A percentile compares a stretch with the other conserved stretches of the same genome.
These are phyloP conservation scores for Lentinula edodes DNA, from an alignment of 768 basidiomycete genomes.

Conservation along the genomic window DNA sequence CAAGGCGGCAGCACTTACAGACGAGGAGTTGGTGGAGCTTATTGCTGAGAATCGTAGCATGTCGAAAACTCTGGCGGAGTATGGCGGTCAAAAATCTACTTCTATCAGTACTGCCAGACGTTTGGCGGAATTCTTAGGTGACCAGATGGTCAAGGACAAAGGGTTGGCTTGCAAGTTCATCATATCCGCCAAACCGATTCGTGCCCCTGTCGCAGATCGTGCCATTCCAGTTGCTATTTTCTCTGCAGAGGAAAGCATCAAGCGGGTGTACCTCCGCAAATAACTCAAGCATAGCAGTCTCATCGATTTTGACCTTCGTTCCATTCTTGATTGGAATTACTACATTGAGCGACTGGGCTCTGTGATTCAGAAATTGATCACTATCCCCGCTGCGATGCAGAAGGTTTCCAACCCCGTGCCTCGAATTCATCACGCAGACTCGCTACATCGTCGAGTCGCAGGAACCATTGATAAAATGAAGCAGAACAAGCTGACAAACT, in stretches of 20 bases:
- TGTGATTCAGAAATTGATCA: slow-evolving; percentile 98
- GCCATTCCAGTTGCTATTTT: slow-evolving; percentile 98
- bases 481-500: slow-evolving; percentile 96
- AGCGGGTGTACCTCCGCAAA: slow-evolving; percentile 84
- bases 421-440: slow-evolving; percentile 93
- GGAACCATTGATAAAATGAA: slow-evolving; percentile 94
- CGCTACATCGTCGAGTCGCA: slow-evolving; percentile 88
- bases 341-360: slow-evolving; percentile 97
- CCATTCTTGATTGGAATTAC: slow-evolving; percentile 96
- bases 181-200: slow-evolving; percentile 89
- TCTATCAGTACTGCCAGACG: slow-evolving; percentile 95
- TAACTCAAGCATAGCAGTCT: slow-evolving; percentile 95
- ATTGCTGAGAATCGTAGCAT: slow-evolving; percentile 99
- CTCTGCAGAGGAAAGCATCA: slow-evolving; percentile 88
- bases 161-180: slow-evolving; percentile 98
- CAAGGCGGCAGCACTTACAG: slow-evolving; percentile 75
- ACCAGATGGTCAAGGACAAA: slow-evolving; percentile 99
- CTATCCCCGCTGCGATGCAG: slow-evolving; percentile 98
- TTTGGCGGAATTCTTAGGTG: slow-evolving; percentile 93
- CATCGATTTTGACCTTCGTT: slow-evolving; percentile 82
- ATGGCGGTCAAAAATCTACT: slow-evolving; percentile 94
- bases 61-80: slow-evolving; percentile 94
- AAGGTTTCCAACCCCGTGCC: slow-evolving; percentile 96
- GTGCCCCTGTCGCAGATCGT: slow-evolving; percentile 94
- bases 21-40: slow-evolving; percentile 93